Evolutionary conservation across 805 yeast species (phyloP), one percentile per base, ranked within the genome.

Genomic region (Wickerhamomyces chambardii): DNA sequence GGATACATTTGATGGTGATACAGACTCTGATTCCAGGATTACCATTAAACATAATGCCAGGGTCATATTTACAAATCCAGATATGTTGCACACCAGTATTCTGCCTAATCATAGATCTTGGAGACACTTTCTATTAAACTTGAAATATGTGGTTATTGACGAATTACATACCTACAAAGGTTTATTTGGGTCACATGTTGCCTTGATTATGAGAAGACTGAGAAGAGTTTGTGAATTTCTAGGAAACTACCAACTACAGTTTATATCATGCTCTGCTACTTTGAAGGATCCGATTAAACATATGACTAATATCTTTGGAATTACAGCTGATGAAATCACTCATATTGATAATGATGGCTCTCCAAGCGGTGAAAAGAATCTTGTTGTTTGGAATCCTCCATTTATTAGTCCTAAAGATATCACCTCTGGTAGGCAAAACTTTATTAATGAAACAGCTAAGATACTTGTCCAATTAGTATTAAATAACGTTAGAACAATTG

Each of bases 181-280:
- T 1, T 65, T 86, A 1, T 92, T 92, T 63, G 99, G 99, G 0
- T 76, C 95, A 0, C 92, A 92, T 57, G 97, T 90, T 1, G 80
- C 95, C 3, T 64, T 81, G 32, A 80, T 92, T 0, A 73, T 92
- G 78, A 66, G 95, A 39, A 57, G 99, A 32, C 57, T 92, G 22
- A 63, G 83, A 32, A 59, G 99, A 34, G 50, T 90, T 1, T 71
- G 85, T 42, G 46, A 62, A 4, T 55, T 61, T 37, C 51, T 72
- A 24, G 78, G 80, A 0, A 78, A 80, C 41, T 43, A 56, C n/a
- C 41, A 61, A 2, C 47, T 85, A 28, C 71, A 70, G 37, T 86
- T 83, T 52, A 75, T 92, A 5, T 83, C 95, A 1, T 90, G 98
- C 59, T 89, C 97, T 0, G 99, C 99, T 0, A 92, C 99, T 0